Evolutionary conservation across 805 yeast genomes (phyloP), one percentile per base, ranked within the genome.

Genomic region (Saccharomycopsis fodiens): DNA sequence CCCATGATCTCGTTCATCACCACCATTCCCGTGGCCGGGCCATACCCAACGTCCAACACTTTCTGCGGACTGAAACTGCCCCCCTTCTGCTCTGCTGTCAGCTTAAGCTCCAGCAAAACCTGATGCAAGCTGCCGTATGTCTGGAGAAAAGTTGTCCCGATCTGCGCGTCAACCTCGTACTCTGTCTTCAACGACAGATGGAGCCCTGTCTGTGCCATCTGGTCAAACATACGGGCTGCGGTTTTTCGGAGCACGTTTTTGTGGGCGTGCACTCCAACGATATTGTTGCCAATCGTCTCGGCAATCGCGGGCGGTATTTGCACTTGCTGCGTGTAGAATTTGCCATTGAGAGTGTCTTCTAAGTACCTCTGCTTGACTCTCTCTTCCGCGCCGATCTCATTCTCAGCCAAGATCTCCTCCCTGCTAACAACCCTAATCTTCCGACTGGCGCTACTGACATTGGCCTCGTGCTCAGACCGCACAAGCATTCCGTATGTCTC

Each of bases 11-110:
- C 96, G 57, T 89, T 86, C 43, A 88, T 66, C 0, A 95, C 97
- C 13, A 89, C 64, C 68, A 93, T 78, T 1, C 97, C 97, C 0
- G 94, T 82, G 1, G 87, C 91, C 1, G 98, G 97, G 0, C 98
- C 97, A 58, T 73, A 79, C 0, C 96, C 91, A 12, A 86, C 75
- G 57, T 86, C 94, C 41, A 93, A 67, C 0, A 93, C 75, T 3
- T 75, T 67, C 23, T 71, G 57, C 0, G 97, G 97, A 19, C 61
- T 61, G 65, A 87, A 85, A 1, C 51, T 40, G 58, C 57, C 0
- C 65, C 66, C 4, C 6, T 34, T 30, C 19, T 21, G 21, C 31
- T 79, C 82, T 17, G 71, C 60, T 35, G 89, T 67, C 37, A 69
- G 68, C 53, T 75, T 69, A 30, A 88, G 63, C 54, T 91, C 97